Conservation (phyloP, 768 basidiomycete genomes). For the Cantharellus anzutake region DNA sequence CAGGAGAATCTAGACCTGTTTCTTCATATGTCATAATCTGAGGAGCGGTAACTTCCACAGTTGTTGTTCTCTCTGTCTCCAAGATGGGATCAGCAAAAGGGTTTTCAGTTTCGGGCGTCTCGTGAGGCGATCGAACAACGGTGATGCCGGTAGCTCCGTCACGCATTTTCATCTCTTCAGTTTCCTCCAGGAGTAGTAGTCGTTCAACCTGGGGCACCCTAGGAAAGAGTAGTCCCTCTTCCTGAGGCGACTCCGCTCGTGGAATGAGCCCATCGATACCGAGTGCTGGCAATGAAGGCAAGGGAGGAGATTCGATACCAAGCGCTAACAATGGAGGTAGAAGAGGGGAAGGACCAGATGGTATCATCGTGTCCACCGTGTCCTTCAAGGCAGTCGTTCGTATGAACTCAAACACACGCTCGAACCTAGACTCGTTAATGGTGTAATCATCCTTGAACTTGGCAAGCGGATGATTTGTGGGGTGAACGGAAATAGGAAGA, state of each 20-base stretch:
- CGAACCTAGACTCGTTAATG: conserved; percentile 4
- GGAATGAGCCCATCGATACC: background rate
- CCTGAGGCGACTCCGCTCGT: background rate
- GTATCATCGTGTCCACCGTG: background rate
- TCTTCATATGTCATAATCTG: conserved; percentile 1
- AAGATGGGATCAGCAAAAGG: background rate
- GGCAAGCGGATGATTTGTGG: conserved; percentile 46
- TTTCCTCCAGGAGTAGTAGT: background rate
- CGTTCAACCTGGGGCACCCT: background rate
- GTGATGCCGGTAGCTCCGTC: background rate
- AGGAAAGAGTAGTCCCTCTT: background rate
- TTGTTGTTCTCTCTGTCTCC: background rate
- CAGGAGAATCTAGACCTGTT: background rate
- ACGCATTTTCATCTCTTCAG: background rate
- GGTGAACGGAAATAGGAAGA: conserved; percentile 58
- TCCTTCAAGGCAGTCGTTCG: background rate
- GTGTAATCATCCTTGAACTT: conserved; percentile 34
- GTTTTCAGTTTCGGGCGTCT: background rate
- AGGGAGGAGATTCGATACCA: background rate
- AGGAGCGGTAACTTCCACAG: background rate
- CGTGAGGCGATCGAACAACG: background rate
- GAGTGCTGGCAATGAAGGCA: background rate
- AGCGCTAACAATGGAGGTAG: background rate
- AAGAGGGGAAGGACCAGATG: background rate
- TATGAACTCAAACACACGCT: conserved; percentile 7